phyloP scores from a whole-genome alignment of 2,329 filamentous ascomycete genomes.

The Spiromastix sp. region DNA sequence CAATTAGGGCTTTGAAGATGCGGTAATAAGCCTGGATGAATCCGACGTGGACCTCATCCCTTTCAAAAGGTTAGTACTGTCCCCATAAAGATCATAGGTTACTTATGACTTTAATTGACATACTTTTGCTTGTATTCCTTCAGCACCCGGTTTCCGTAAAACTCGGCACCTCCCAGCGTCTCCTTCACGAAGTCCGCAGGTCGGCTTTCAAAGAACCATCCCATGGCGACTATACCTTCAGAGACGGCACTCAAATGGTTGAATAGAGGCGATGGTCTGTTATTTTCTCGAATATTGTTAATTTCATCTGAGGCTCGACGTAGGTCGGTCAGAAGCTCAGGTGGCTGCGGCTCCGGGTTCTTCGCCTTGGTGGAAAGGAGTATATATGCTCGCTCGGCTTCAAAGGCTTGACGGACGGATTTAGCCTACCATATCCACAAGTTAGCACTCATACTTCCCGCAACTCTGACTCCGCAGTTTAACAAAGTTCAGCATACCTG shows the following conservation, averaged over 20 bases:
- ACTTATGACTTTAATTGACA: too few relatives aligned
- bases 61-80: conserved; percentile 36
- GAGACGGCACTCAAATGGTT: conserved; percentile 79
- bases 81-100: too few relatives aligned
- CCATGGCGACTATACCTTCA: conserved; percentile 79
- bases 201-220: conserved; percentile 80
- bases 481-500: conserved; percentile 50
- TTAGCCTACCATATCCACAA: conserved; percentile 42
- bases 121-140: conserved; percentile 81
- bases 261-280: conserved; percentile 63
- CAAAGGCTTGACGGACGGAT: conserved; percentile 57
- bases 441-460: conserved; percentile 1
- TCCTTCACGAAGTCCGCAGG: conserved; percentile 81
- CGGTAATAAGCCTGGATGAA: conserved; percentile 92
- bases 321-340: conserved; percentile 73
- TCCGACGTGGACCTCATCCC: conserved; percentile 69
- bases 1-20: conserved; percentile 71
- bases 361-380: conserved; percentile 82
- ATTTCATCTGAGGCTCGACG: conserved; percentile 73
- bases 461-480: neutral
- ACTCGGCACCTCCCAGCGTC: conserved; percentile 72
- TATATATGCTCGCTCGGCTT: conserved; percentile 77
- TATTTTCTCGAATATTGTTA: conserved; percentile 69
- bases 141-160: conserved; percentile 88
- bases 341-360: conserved; percentile 69